Evolutionary conservation across 768 basidiomycete species (phyloP), one percentile per base, ranked within the genome.

Genomic region (Chalciporus sphaerocephalus): DNA sequence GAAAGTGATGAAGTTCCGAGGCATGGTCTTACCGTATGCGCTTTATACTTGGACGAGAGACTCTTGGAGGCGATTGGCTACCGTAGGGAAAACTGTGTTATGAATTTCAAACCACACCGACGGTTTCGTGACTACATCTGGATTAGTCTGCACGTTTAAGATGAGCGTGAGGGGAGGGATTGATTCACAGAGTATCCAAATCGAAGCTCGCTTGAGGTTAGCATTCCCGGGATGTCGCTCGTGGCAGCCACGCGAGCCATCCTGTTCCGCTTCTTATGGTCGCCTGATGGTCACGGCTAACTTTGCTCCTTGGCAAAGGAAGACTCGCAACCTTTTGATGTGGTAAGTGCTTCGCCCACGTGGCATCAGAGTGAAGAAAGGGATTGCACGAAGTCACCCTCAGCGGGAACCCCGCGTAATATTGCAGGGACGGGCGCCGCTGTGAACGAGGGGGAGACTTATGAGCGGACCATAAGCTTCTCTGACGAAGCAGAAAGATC

Each of bases 241-340:
- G 56, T 51, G 49, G 46, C 37, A 49, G 18, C 45, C 54, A 60
- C 58, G 57, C 34, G 53, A 38, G 30, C 46, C 54, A 49, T 52
- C 39, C 52, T 59, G 52, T 47, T 32, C 38, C 17, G 27, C 30
- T 51, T 51, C 55, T 36, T 46, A 52, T 42, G 0, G 21, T 4
- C 18, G 8, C 1, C 10, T 16, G 10, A 12, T n/a, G 22, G 37
- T 13, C 13, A 38, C 37, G 37, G 20, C 15, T 38, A 23, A 38
- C 36, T 38, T 22, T 21, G 36, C 23, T 21, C n/a, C 7, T 12
- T 38, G 13, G 37, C 21, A 22, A 20, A 38, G 37, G 11, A 21
- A 7, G 37, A 38, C 8, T 13, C n/a, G 13, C 10, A 23, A 21
- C 37, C 37, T 12, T 17, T 21, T 11, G 21, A 21, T 13, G 35